These are phyloP conservation scores for Inga leiocalycina DNA, from an alignment of 306 rosid genomes.

Conservation along the genomic window DNA sequence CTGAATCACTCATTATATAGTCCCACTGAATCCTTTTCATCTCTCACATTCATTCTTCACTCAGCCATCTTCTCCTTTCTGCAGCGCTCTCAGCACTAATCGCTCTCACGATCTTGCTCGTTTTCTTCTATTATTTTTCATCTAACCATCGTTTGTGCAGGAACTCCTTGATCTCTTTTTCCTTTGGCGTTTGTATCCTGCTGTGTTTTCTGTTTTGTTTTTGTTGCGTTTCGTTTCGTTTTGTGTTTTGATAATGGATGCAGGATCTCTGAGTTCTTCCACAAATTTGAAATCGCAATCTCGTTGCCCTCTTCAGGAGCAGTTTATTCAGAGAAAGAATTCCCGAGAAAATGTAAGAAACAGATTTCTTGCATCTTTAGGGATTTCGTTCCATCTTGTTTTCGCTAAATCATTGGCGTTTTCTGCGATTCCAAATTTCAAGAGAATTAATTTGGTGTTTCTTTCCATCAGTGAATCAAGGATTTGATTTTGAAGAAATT, in stretches of 20 bases:
- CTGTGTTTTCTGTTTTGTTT: not conserved
- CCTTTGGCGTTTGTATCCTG: not conserved
- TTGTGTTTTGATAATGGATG: conserved; percentile 30
- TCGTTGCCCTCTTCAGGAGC: conserved; percentile 34
- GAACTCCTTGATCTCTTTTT: not conserved
- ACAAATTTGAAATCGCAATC: not conserved
- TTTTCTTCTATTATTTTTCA: not conserved
- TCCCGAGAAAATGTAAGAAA: conserved; percentile 31
- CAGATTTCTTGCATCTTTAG: not conserved
- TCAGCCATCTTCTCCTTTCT: not conserved
- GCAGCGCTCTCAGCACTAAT: not conserved
- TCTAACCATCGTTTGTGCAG: not conserved
- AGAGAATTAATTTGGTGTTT: not conserved
- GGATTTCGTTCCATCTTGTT: not conserved
- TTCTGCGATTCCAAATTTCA: not conserved
- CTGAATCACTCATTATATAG: not conserved
- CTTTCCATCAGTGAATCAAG: not conserved
- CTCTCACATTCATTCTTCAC: not conserved
- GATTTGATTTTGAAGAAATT: not conserved
- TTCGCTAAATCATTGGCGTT: not conserved
- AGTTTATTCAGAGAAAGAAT: conserved; percentile 19
- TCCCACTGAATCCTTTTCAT: not conserved
- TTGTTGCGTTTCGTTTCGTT: not conserved
- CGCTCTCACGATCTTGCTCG: not conserved
- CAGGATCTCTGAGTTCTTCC: conserved; percentile 32